These are phyloP conservation scores for Auriscalpium vulgare DNA, from an alignment of 768 basidiomycete species.

Conservation along the genomic window DNA sequence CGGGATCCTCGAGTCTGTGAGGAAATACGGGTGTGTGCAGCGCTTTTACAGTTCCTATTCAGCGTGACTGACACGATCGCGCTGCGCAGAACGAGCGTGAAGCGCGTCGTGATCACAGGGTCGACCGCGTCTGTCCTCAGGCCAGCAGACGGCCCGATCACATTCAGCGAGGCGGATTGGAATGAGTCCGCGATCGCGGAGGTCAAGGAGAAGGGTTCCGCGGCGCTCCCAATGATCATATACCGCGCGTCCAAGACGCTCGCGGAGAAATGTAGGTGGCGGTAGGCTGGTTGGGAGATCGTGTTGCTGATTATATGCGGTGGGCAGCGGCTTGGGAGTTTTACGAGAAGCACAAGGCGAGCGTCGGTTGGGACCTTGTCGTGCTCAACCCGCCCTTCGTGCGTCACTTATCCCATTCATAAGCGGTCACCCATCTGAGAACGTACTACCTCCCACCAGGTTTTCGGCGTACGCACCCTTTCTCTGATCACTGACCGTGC, in stretches of 20 bases:
- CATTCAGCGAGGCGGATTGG: conserved; percentile 22
- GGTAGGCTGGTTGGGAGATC: neutral
- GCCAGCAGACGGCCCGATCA: neutral
- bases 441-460: conserved; percentile 6
- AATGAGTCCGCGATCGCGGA: conserved; percentile 20
- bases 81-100: conserved; percentile 21
- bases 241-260: conserved; percentile 59
- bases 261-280: conserved; percentile 45
- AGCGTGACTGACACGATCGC: neutral
- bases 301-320: conserved; percentile 6
- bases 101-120: conserved; percentile 37
- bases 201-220: conserved; percentile 39
- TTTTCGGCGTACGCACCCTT: neutral
- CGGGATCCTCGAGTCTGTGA: conserved; percentile 25
- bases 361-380: conserved; percentile 25
- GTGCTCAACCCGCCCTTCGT: conserved; percentile 29
- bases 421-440: neutral
- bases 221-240: conserved; percentile 29
- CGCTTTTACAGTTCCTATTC: neutral
- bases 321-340: conserved; percentile 28
- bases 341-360: conserved; percentile 17
- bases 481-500: neutral
- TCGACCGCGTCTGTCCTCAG: conserved; percentile 27
- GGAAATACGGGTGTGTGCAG: conserved; percentile 22
- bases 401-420: no score